Conservation (phyloP, 75 land plant genomes). For the Selaginella tamariscina region DNA sequence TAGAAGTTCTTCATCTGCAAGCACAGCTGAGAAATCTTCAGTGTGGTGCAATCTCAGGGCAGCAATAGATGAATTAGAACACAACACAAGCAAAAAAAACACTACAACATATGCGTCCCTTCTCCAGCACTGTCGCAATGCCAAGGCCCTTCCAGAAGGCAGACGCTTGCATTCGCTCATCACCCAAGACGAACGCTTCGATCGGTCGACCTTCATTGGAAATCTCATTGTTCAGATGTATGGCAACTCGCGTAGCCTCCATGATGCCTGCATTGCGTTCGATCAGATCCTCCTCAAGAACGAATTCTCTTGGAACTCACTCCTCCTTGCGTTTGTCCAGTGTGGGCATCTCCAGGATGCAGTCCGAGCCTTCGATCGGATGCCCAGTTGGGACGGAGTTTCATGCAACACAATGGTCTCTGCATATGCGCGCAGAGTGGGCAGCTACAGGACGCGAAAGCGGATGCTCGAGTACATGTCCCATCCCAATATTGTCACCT, state of each 20-base stretch:
- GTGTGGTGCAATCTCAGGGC: background rate
- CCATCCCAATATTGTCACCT: background rate
- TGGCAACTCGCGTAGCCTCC: background rate
- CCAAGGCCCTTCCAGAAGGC: background rate
- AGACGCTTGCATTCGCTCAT: background rate
- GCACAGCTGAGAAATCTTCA: too few species aligned
- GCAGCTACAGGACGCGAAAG: background rate
- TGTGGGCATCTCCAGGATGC: background rate
- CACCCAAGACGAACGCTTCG: background rate
- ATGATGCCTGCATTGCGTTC: background rate
- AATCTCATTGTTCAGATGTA: background rate
- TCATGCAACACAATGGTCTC: background rate
- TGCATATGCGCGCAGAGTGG: background rate
- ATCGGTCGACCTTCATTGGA: background rate
- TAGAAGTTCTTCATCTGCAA: too few species aligned
- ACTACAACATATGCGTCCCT: background rate
- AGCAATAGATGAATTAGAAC: background rate
- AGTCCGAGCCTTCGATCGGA: background rate
- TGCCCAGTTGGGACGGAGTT: background rate
- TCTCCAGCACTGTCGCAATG: background rate
- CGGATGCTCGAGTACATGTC: background rate
- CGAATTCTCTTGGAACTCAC: background rate
- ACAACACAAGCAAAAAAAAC: background rate
- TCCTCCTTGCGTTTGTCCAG: background rate
- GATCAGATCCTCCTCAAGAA: background rate